Percentiles rank a stretch among this genome's conserved stretches.
Evolutionary conservation across 2,329 filamentous ascomycete genomes (phyloP).

Genomic region (Fusarium robinianum): DNA sequence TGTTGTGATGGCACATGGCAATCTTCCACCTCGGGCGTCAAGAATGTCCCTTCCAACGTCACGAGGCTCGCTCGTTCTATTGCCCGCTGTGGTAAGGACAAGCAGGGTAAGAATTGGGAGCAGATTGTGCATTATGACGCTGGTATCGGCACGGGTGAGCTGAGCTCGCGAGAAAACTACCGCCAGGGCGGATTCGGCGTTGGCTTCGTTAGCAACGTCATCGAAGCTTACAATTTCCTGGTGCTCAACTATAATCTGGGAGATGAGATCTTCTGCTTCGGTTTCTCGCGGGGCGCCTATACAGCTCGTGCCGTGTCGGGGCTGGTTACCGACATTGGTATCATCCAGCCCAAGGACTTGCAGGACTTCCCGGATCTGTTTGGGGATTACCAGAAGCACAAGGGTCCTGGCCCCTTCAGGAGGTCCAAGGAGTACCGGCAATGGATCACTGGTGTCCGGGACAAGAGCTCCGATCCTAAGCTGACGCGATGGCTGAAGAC

Average conservation of each 20-base stretch:
- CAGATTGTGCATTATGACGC: constrained; percentile 46
- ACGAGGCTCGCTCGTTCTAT: constrained; percentile 41
- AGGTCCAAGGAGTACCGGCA: constrained; percentile 27
- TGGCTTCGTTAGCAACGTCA: constrained; percentile 39
- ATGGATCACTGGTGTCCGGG: constrained; percentile 12
- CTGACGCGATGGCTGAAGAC: constrained; percentile 22
- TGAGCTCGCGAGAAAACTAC: constrained; percentile 21
- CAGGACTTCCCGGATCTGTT: constrained; percentile 36
- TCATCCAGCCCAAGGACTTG: constrained; percentile 33
- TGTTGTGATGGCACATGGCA: constrained; percentile 48
- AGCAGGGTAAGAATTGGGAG: constrained; percentile 37
- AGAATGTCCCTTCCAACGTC: constrained; percentile 41
- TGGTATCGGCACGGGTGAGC: constrained; percentile 39
- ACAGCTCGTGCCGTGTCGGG: constrained; percentile 44
- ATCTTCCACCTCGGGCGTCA: constrained; percentile 31
- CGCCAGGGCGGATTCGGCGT: constrained; percentile 33
- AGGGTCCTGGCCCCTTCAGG: constrained; percentile 25
- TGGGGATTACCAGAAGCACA: constrained; percentile 32
- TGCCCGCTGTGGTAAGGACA: constrained; percentile 29
- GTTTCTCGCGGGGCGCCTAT: constrained; percentile 45
- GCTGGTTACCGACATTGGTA: constrained; percentile 36
- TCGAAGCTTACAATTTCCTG: constrained; percentile 44
- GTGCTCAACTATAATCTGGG: constrained; percentile 41
- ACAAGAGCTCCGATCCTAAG: constrained; percentile 8
- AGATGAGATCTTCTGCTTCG: constrained; percentile 43